These are phyloP conservation scores for Kurtzmaniella fragi DNA, from an alignment of 805 yeast species.

Conservation along the genomic window DNA sequence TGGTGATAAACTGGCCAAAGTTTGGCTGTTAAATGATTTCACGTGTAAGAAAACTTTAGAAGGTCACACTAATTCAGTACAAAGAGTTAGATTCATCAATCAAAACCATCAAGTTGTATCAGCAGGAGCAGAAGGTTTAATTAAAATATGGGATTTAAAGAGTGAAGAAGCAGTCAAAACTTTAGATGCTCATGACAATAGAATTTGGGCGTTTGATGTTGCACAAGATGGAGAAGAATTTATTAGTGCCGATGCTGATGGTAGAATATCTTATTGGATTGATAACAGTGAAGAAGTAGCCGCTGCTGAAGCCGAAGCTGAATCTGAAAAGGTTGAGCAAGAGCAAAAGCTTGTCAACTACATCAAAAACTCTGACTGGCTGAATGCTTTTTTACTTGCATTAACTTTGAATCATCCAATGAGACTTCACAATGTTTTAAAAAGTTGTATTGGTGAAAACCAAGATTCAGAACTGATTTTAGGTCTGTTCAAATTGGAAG, in stretches of 20 bases:
- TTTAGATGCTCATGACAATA: constrained; percentile 84
- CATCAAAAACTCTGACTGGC: constrained; percentile 73
- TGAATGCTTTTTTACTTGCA: constrained; percentile 81
- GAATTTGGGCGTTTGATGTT: constrained; percentile 85
- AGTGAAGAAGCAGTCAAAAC: constrained; percentile 76
- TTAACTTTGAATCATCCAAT: constrained; percentile 85
- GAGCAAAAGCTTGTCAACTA: constrained; percentile 83
- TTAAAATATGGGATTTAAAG: constrained; percentile 82
- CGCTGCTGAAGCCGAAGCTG: constrained; percentile 38
- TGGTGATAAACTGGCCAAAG: constrained; percentile 85
- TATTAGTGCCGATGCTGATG: constrained; percentile 92
- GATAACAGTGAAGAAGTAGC: constrained; percentile 70
- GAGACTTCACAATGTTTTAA: constrained; percentile 75
- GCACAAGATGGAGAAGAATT: constrained; percentile 63
- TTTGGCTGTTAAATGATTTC: constrained; percentile 82
- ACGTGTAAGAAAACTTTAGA: constrained; percentile 79
- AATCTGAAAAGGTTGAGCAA: constrained; percentile 62
- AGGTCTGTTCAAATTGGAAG: constrained; percentile 60
- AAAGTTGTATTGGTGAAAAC: constrained; percentile 49
- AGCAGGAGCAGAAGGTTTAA: constrained; percentile 91
- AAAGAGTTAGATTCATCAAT: constrained; percentile 68
- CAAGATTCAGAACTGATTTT: constrained; percentile 46
- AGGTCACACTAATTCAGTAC: constrained; percentile 91
- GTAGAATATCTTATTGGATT: constrained; percentile 82
- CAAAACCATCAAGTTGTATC: constrained; percentile 63